Evolutionary conservation across 164 flowering plant genomes (phyloP).

Genomic region (Tetrastigma voinierianum): DNA sequence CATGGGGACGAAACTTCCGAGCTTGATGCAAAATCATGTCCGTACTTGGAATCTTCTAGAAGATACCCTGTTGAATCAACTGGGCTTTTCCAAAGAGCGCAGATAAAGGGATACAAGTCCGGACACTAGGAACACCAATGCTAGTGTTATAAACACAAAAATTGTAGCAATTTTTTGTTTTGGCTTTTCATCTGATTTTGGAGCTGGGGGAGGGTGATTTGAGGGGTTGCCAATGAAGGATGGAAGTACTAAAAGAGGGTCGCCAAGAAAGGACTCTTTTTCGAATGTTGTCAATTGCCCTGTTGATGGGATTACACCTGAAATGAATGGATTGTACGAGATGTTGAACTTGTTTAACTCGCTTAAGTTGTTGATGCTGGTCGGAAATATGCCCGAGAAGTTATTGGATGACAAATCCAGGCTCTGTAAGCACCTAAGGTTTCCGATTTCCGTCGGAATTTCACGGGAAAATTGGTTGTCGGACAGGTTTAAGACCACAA

Average conservation of each 20-base stretch:
- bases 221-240: conserved; percentile 26
- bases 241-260: conserved; percentile 55
- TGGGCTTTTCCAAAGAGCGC: conserved; percentile 26
- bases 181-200: not conserved
- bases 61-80: conserved; percentile 25
- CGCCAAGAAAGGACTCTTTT: conserved; percentile 61
- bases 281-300: conserved; percentile 87
- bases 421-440: conserved; percentile 58
- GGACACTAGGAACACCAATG: conserved; percentile 32
- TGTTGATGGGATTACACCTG: conserved; percentile 60
- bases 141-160: conserved; percentile 32
- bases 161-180: conserved; percentile 17
- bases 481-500: conserved; percentile 64
- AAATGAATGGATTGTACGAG: conserved; percentile 68
- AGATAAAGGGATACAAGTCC: conserved; percentile 33
- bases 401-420: conserved; percentile 86
- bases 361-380: conserved; percentile 45
- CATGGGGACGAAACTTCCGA: conserved; percentile 55
- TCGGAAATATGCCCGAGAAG: conserved; percentile 74
- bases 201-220: not conserved
- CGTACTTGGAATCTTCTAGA: conserved; percentile 32
- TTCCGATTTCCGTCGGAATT: conserved; percentile 60
- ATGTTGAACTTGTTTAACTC: conserved; percentile 83
- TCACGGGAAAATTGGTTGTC: conserved; percentile 56
- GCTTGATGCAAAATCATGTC: conserved; percentile 35